These are phyloP conservation scores for Phytophthora foliorum DNA, from an alignment of 352 stramenopile genomes.

Conservation along the genomic window DNA sequence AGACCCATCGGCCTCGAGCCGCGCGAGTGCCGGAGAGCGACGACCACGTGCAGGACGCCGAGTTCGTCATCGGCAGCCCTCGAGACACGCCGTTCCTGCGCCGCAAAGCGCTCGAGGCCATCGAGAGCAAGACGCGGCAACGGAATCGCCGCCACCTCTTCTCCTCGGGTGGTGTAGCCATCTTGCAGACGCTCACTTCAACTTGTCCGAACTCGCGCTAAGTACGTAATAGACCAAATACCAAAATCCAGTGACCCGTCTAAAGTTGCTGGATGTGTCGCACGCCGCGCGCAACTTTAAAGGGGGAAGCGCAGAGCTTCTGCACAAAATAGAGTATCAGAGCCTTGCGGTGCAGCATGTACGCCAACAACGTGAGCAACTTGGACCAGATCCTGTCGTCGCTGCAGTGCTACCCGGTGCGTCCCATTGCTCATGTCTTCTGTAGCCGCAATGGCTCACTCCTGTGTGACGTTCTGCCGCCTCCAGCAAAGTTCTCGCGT, in stretches of 20 bases:
- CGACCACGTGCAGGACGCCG: slow-evolving; percentile 31
- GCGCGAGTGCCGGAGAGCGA: not conserved
- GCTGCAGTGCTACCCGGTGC: slow-evolving; percentile 83
- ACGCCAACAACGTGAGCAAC: slow-evolving; percentile 89
- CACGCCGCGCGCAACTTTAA: slow-evolving; percentile 1
- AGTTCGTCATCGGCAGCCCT: slow-evolving; percentile 66
- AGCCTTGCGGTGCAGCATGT: slow-evolving; percentile 50
- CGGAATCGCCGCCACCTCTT: slow-evolving; percentile 51
- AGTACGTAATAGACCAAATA: slow-evolving; percentile 10
- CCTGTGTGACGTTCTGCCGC: not conserved
- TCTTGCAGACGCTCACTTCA: slow-evolving; percentile 44
- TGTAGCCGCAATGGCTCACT: not conserved
- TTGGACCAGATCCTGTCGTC: slow-evolving; percentile 90
- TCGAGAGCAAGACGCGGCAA: slow-evolving; percentile 45
- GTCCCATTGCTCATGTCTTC: slow-evolving; percentile 1
- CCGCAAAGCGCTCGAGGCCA: slow-evolving; percentile 66
- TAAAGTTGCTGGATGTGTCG: not conserved
- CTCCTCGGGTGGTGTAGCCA: slow-evolving; percentile 48
- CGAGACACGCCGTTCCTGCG: slow-evolving; percentile 77
- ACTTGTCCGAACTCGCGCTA: slow-evolving; percentile 9
- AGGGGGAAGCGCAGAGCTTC: not conserved
- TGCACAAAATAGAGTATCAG: slow-evolving; percentile 17
- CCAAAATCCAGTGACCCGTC: not conserved
- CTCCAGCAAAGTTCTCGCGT: slow-evolving; percentile 85
- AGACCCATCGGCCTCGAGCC: slow-evolving; percentile 1